Evolutionary conservation across 2,329 filamentous ascomycete genomes (phyloP), one percentile per base, ranked within the genome.

Genomic region (Trichophyton simii): DNA sequence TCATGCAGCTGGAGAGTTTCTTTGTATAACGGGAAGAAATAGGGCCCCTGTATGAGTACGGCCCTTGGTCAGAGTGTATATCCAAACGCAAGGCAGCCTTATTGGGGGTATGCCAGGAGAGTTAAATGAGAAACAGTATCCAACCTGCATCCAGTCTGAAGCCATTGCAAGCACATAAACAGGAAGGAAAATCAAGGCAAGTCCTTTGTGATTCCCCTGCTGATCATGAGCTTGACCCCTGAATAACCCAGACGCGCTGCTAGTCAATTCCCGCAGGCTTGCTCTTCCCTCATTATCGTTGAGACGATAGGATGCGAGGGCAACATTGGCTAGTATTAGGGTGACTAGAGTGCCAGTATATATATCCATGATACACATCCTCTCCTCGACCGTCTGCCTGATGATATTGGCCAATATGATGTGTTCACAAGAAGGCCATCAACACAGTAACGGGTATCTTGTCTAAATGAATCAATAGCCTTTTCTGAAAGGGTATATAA

Each of bases 111-210:
- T 22, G 36, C 18, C 15, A 6, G 11, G 54, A 36, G 36, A 11
- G 8, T 34, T 34, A 9, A 25, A 28, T 18, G 20, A 36, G 18
- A 15, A 11, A 13, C 25, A 20, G 7, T 46, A 44, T 36, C 62
- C 25, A 36, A 64, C 62, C 62, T 64, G 62, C 25, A 64, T 36
- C 62, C 62, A 64, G 34, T 64, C 62, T 48, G 62, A 64, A 54
- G 62, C 60, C n/a, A 62, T 48, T 25, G 62, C 62, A n/a, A 64
- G 54, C 11, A 60, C 44, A 57, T 64, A 64, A 5, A 64, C 62
- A 18, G 54, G 38, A 13, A 64, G 59, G 50, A 62, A 64, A 22
- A 41, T 38, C 28, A 60, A 58, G 36, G 55, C 59, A 44, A 64
- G 41, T 7, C 42, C 58, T 3, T 4, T 34, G n/a, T 18, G n/a